phyloP scores from a whole-genome alignment of 2,329 filamentous ascomycete species.

The Ceratocystis ficicola region DNA sequence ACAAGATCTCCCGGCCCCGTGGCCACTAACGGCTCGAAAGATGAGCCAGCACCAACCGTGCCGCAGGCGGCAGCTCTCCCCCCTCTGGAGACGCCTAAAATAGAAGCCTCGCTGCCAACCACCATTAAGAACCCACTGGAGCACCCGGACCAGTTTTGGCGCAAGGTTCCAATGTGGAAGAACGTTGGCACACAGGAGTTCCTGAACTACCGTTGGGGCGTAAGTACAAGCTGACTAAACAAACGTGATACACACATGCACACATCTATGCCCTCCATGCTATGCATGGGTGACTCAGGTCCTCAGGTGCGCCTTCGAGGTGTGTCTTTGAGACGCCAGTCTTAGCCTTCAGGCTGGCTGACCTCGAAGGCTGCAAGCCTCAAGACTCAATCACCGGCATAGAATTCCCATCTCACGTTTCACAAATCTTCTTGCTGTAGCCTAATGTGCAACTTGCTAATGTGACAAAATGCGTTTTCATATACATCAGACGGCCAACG shows the following conservation, averaged over 20 bases:
- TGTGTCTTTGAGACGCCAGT: too few species aligned
- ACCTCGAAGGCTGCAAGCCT: neutral
- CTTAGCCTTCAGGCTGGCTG: too few species aligned
- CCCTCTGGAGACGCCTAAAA: neutral
- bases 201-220: constrained; percentile 43
- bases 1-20: neutral
- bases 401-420: neutral
- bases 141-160: constrained; percentile 37
- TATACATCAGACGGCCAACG: constrained; percentile 34
- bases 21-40: neutral
- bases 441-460: neutral
- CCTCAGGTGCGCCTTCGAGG: too few species aligned
- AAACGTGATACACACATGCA: too few species aligned
- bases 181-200: constrained; percentile 38
- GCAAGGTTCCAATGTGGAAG: constrained; percentile 38
- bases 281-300: too few species aligned
- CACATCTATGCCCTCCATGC: too few species aligned
- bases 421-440: neutral
- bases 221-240: constrained; percentile 29
- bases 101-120: neutral
- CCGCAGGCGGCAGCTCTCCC: neutral
- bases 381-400: neutral
- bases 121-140: constrained; percentile 2
- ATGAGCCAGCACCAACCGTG: neutral
- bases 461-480: neutral